Percentiles rank a stretch among this genome's conserved stretches.
Evolutionary conservation across 2,329 filamentous ascomycete genomes (phyloP).

Genomic region (Conoideocrella luteorostrata): DNA sequence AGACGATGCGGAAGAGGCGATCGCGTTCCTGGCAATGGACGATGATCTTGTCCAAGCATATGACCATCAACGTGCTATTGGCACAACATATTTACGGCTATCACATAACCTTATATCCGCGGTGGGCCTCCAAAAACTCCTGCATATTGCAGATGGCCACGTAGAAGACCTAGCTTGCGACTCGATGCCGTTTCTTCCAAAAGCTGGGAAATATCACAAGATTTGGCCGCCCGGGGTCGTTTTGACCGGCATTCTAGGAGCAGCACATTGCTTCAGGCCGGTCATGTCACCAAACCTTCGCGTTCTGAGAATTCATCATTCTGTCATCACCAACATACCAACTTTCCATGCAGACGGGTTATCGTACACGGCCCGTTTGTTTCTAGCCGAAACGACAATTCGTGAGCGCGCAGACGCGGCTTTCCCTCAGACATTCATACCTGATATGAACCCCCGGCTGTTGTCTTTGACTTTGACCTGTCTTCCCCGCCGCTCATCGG

Average conservation of each 20-base stretch:
- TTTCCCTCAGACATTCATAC: conserved; percentile 42
- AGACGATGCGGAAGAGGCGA: conserved; percentile 23
- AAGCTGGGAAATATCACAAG: conserved; percentile 5
- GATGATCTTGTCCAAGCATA: conserved; percentile 9
- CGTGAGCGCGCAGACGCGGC: conserved; percentile 35
- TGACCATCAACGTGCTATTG: conserved; percentile 15
- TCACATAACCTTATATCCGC: conserved; percentile 43
- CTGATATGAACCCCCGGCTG: conserved; percentile 52
- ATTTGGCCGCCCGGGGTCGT: conserved; percentile 23
- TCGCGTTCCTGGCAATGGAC: conserved; percentile 15
- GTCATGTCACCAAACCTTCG: conserved; percentile 48
- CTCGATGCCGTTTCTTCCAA: conserved; percentile 25
- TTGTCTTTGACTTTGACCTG: conserved; percentile 45
- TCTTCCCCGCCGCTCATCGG: conserved; percentile 47
- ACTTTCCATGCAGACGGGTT: conserved; percentile 34
- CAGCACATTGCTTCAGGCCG: conserved; percentile 43
- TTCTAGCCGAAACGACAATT: conserved; percentile 39
- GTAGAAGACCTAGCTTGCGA: conserved; percentile 49
- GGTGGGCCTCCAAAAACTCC: conserved; percentile 34
- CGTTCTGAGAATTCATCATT: conserved; percentile 51
- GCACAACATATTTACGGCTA: conserved; percentile 49
- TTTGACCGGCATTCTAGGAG: conserved; percentile 38
- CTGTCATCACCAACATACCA: conserved; percentile 49
- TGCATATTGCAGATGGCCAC: conserved; percentile 37
- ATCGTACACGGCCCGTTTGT: conserved; percentile 28